A percentile compares a stretch with the other conserved stretches of the same genome.
Evolutionary conservation across 1,284 basidiomycete genomes (phyloP).

Genomic region (Stygiomarasmius scandens): DNA sequence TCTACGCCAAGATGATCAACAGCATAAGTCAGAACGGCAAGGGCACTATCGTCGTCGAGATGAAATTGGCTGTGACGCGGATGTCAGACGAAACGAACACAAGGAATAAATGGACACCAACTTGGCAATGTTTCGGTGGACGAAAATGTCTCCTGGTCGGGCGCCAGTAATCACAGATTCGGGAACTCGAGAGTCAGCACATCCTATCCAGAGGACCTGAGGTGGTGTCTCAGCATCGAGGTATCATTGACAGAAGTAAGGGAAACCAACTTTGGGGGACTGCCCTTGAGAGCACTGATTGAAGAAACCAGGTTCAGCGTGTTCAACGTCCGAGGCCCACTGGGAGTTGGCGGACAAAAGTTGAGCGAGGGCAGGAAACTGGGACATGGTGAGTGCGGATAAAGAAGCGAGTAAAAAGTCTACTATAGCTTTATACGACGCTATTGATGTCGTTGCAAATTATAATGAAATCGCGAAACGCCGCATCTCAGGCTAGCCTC

Average conservation of each 20-base stretch:
- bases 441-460: too few species aligned
- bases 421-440: background rate
- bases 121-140: conserved; percentile 51
- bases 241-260: conserved; percentile 44
- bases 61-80: conserved; percentile 72
- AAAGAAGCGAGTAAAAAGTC: too few species aligned
- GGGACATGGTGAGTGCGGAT: conserved; percentile 11
- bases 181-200: conserved; percentile 58
- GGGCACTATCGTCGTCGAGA: conserved; percentile 74
- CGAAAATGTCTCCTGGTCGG: conserved; percentile 49
- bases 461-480: too few species aligned
- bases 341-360: conserved; percentile 48
- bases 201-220: conserved; percentile 78
- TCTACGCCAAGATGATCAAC: conserved; percentile 79
- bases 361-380: conserved; percentile 33
- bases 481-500: too few species aligned
- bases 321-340: conserved; percentile 52
- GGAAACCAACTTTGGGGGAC: conserved; percentile 50
- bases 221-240: conserved; percentile 59
- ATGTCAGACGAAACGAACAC: background rate
- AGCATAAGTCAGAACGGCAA: conserved; percentile 83
- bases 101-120: conserved; percentile 22
- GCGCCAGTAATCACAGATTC: conserved; percentile 44
- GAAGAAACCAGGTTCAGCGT: conserved; percentile 57
- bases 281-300: conserved; percentile 54